Evolutionary conservation across 2,329 filamentous ascomycete species (phyloP), one percentile per base, ranked within the genome.

Genomic region (Stromatinia cepivora): DNA sequence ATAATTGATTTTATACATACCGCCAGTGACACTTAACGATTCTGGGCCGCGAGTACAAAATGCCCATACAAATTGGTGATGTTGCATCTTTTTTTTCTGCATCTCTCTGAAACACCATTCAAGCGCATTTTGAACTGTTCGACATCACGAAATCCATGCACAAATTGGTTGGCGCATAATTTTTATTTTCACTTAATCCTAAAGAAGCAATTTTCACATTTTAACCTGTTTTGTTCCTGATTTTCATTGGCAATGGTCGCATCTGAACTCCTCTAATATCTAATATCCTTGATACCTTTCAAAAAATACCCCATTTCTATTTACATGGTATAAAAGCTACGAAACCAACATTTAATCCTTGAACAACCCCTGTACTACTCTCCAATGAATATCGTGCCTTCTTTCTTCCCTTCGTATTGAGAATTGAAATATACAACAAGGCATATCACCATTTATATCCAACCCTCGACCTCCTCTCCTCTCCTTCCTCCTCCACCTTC

Each of bases 21-120:
- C 22, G 22, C 22, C 50, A 20, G 31, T 63, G 45, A 39, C 46
- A 63, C 46, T 46, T 52, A 39, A 50, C 31, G 59, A 48, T 52
- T 63, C 8, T 63, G 45, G 45, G 45, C 22, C n/a, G 45, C 31
- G 46, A 31, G 31, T 52, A 52, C 59, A 63, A 50, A 50, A 50
- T 17, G 46, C 13, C 59, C 17, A 39, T 52, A 63, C 45, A 52
- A 25, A 63, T 63, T 52, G 25, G 46, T 63, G n/a, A 50, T 63
- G 59, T 39, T 63, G 59, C 59, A 63, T 63, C 62, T 65, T 56
- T 42, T 62, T 42, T 56, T 65, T 56, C 62, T 65, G 46, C 28
- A 67, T 67, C 42, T 5, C 53, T 65, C 48, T 67, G 65, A 67
- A 67, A 67, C 65, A 62, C 31, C 31, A 50, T 50, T 62, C 42